phyloP scores from a whole-genome alignment of 257 asterid genomes.

The Solanum chiquidenum region DNA sequence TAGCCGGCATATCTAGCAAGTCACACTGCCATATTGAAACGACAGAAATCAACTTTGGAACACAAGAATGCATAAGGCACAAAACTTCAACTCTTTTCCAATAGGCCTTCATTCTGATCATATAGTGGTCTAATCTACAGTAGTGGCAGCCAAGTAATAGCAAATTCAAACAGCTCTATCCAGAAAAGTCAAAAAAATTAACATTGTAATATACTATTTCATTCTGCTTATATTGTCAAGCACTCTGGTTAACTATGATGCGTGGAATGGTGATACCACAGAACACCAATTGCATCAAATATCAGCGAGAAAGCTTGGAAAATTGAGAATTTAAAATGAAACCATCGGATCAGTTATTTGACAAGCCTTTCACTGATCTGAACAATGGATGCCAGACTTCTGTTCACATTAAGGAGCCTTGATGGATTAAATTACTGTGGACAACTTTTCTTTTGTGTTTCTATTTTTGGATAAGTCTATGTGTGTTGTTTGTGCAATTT shows the following conservation, averaged over 20 bases:
- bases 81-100: not conserved
- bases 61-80: not conserved
- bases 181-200: not conserved
- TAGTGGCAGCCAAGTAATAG: not conserved
- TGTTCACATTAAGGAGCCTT: not conserved
- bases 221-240: not conserved
- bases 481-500: not conserved
- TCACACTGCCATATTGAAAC: conserved; percentile 43
- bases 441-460: not conserved
- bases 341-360: not conserved
- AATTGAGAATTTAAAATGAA: not conserved
- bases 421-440: not conserved
- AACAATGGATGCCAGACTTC: not conserved
- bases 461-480: not conserved
- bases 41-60: not conserved
- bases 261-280: not conserved
- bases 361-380: not conserved
- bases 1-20: conserved; percentile 76
- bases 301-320: not conserved
- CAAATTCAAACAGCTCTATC: not conserved
- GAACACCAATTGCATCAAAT: not conserved
- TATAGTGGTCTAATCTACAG: not conserved
- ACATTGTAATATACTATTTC: not conserved
- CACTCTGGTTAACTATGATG: not conserved
- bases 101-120: not conserved